Base-by-base conservation (phyloP, 805 yeast genomes). In the Ogataea nitratoaversa region DNA sequence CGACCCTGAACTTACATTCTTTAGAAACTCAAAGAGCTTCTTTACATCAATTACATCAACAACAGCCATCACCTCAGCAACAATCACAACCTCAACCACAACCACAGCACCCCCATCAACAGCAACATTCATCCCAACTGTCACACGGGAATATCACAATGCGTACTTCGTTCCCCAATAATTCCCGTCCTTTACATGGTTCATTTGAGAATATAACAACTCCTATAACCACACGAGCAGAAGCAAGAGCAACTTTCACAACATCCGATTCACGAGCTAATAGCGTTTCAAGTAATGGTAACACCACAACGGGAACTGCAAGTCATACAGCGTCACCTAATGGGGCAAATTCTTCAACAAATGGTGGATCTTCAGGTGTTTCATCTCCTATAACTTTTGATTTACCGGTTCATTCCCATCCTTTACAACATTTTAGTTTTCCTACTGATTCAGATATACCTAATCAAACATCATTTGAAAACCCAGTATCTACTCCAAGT, bases 401-500 rank as follows among this genome's bases (percentile, higher is more conserved):
- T 20, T 20, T 47, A 11, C 44, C 50, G 1, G 48, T 41, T 8
- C 50, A 41, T 24, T 38, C 27, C 29, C 61, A 45, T 30, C 50
- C 52, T 5, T 36, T 45, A n/a, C 52, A 43, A 22, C 49, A 51
- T 37, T 41, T 48, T 34, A 41, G 36, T 17, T 47, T 44, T 20
- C 50, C 48, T 5, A 37, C 54, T 14, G 62, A 57, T 17, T 60
- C 64, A 18, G 49, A 51, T 20, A 49, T 43, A 4, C 43, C 34
- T 12, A 30, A 38, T 8, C 46, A 41, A 38, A 23, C 42, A 34
- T 53, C 57, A 9, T 42, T 32, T 22, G 29, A 40, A 30, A n/a
- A n/a, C n/a, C n/a, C n/a, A n/a, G n/a, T n/a, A n/a, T n/a, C 32
- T 22, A 7, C 25, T 22, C 25, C 25, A 22, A 11, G 11, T 7